Evolutionary conservation across 2,329 filamentous ascomycete species (phyloP).

Genomic region (Trichoderma lentiforme): DNA sequence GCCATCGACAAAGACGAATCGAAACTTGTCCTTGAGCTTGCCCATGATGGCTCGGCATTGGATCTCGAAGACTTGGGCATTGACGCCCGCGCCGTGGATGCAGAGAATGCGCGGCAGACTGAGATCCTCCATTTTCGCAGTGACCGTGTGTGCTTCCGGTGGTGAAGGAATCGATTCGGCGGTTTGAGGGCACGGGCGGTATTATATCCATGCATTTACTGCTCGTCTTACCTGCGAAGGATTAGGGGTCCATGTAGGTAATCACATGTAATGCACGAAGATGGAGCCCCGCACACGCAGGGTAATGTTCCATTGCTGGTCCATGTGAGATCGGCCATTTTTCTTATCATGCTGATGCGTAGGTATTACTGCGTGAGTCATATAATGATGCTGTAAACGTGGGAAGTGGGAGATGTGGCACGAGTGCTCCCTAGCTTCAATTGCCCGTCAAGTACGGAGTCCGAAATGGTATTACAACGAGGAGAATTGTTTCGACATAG

Average conservation of each 20-base stretch:
- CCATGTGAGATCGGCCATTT: not conserved
- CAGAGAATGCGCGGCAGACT: conserved; percentile 67
- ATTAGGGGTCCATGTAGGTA: not conserved
- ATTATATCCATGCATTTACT: not conserved
- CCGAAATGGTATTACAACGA: not conserved
- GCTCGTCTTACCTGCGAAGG: not conserved
- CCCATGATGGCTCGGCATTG: conserved; percentile 58
- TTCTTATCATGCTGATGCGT: not conserved
- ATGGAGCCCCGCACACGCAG: conserved; percentile 8
- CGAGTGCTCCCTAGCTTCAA: not conserved
- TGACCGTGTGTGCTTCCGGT: not conserved
- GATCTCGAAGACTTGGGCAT: conserved; percentile 63
- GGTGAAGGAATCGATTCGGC: not conserved
- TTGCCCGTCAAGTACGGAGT: not conserved
- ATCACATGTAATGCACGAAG: not conserved
- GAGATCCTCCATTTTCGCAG: conserved; percentile 19
- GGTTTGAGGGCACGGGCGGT: not conserved
- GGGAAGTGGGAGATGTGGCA: not conserved
- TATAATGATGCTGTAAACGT: not conserved
- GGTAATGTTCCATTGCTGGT: not conserved
- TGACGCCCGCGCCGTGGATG: conserved; percentile 77
- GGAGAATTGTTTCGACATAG: not conserved
- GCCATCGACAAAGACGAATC: conserved; percentile 69
- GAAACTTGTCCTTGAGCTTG: conserved; percentile 55
- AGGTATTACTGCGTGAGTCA: not conserved